These are phyloP conservation scores for Pseudogymnoascus sp. DNA, from an alignment of 2,329 filamentous ascomycete genomes.

Conservation along the genomic window DNA sequence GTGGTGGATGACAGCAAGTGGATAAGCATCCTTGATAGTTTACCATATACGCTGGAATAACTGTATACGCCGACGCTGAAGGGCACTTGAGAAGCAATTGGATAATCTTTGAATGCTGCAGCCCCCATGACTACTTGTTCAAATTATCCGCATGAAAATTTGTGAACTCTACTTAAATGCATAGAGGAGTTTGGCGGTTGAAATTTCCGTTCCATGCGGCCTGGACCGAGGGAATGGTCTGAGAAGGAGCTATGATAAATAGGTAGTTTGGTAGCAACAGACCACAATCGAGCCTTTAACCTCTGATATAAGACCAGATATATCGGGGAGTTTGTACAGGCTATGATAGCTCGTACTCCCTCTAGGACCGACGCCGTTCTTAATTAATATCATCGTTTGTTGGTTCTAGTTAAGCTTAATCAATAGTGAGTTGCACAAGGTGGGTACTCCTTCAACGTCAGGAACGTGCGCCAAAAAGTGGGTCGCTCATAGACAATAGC, in stretches of 20 bases:
- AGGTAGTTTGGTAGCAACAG: background rate
- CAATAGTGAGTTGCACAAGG: background rate
- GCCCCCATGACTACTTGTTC: background rate
- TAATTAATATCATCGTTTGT: background rate
- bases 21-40: too few relatives aligned
- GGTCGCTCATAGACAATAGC: background rate
- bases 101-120: background rate
- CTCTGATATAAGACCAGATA: background rate
- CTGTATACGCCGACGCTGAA: too few relatives aligned
- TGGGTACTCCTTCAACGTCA: background rate
- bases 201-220: background rate
- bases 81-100: background rate
- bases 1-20: too few relatives aligned
- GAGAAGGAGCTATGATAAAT: background rate
- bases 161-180: too few relatives aligned
- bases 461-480: background rate
- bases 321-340: background rate
- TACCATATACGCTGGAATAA: too few relatives aligned
- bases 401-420: background rate
- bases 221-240: background rate
- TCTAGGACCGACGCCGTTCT: background rate
- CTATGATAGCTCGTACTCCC: background rate
- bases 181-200: conserved; percentile 4
- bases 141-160: conserved; percentile 6
- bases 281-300: background rate